A percentile compares a stretch with the other conserved stretches of the same genome.
These are phyloP conservation scores for Penicillium corylophilum DNA, from an alignment of 2,329 filamentous ascomycete species.

Conservation along the genomic window DNA sequence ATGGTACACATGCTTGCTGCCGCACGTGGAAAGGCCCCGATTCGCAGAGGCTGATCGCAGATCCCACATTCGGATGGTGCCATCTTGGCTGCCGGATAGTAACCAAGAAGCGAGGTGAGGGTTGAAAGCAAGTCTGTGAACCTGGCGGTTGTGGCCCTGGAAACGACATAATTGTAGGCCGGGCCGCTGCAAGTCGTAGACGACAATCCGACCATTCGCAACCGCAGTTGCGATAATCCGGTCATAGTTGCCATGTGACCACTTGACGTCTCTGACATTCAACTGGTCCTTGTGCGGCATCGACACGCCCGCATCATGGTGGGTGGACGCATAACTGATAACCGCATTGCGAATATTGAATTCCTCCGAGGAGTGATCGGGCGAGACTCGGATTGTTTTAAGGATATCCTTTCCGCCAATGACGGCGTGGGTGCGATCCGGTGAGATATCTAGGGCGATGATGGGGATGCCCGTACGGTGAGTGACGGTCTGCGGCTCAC, in stretches of 20 bases:
- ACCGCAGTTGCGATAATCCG: slow-evolving; percentile 64
- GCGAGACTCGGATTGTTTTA: slow-evolving; percentile 61
- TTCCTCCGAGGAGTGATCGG: slow-evolving; percentile 59
- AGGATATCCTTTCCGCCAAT: slow-evolving; percentile 66
- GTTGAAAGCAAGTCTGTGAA: slow-evolving; percentile 65
- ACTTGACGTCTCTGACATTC: slow-evolving; percentile 65
- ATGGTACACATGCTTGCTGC: slow-evolving; percentile 55
- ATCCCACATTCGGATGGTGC: slow-evolving; percentile 64
- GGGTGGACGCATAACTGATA: slow-evolving; percentile 56
- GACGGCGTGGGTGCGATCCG: slow-evolving; percentile 61
- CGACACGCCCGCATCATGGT: slow-evolving; percentile 47
- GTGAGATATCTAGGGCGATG: slow-evolving; percentile 62
- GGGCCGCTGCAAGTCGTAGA: slow-evolving; percentile 63
- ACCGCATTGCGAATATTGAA: slow-evolving; percentile 63
- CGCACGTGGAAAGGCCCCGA: slow-evolving; percentile 52
- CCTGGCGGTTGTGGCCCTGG: slow-evolving; percentile 64
- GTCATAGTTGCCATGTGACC: slow-evolving; percentile 62
- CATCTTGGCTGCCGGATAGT: slow-evolving; percentile 65
- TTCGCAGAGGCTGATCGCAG: slow-evolving; percentile 53
- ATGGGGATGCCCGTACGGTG: slow-evolving; percentile 66
- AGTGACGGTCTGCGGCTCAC: slow-evolving; percentile 55
- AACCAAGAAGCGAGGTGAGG: slow-evolving; percentile 60
- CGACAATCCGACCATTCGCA: slow-evolving; percentile 63
- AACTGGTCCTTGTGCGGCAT: slow-evolving; percentile 58
- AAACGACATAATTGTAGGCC: slow-evolving; percentile 62